A percentile compares a stretch with the other conserved stretches of the same genome.
Conservation (phyloP, 805 yeast genomes). For the Brettanomyces bruxellensis region DNA sequence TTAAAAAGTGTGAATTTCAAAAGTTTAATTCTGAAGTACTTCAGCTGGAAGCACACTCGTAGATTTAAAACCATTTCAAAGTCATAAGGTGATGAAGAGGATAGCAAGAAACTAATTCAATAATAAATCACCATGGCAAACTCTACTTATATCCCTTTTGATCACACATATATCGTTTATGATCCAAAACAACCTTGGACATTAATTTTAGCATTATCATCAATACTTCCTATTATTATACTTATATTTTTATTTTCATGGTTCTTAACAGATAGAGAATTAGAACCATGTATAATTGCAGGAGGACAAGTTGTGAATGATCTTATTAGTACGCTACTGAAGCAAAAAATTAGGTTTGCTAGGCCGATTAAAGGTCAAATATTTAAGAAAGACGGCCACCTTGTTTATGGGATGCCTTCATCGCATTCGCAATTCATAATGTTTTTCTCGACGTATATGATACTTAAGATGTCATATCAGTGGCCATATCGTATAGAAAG, state of each 20-base stretch:
- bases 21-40: no score
- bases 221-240: conserved; percentile 73
- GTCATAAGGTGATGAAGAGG: no score
- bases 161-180: conserved; percentile 78
- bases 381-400: conserved; percentile 20
- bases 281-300: conserved; percentile 76
- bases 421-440: conserved; percentile 98
- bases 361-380: conserved; percentile 50
- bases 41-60: no score
- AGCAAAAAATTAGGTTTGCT: conserved; percentile 55
- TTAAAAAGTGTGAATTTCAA: no score
- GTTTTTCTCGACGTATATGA: conserved; percentile 53
- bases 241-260: conserved; percentile 76
- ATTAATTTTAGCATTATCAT: conserved; percentile 54
- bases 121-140: neutral
- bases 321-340: conserved; percentile 56
- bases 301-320: conserved; percentile 83
- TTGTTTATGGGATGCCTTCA: conserved; percentile 89
- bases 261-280: conserved; percentile 74
- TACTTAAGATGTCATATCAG: conserved; percentile 33
- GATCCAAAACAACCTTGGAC: conserved; percentile 59
- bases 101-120: neutral
- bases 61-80: no score
- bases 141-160: conserved; percentile 47
- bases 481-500: conserved; percentile 29